phyloP scores from a whole-genome alignment of 1,284 basidiomycete species.

The Apiotrichum sp. region DNA sequence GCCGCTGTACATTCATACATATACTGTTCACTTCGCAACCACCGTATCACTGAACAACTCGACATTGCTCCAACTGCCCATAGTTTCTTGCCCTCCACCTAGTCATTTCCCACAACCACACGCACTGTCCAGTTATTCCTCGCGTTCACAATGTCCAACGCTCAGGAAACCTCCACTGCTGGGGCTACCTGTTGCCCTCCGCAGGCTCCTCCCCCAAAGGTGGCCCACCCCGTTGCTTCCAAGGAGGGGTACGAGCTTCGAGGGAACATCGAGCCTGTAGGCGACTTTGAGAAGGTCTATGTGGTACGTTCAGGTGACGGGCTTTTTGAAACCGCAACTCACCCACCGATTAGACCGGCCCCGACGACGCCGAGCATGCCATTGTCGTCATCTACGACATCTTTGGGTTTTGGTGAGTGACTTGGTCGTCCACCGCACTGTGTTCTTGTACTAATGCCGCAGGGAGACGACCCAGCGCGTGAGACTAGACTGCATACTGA shows the following conservation, averaged over 20 bases:
- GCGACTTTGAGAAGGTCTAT: constrained; percentile 35
- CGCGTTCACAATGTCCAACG: no score
- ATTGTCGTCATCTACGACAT: constrained; percentile 42
- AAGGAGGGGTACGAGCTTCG: constrained; percentile 22
- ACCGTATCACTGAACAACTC: no score
- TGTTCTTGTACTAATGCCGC: constrained; percentile 7
- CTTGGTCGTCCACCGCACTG: no score
- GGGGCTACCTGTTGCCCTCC: constrained; percentile 29
- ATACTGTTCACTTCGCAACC: no score
- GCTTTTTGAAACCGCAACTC: not conserved
- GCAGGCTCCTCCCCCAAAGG: constrained; percentile 26
- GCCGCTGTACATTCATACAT: no score
- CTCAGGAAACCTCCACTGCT: no score
- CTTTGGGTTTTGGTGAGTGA: constrained; percentile 40
- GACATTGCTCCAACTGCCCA: no score
- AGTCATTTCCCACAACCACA: no score
- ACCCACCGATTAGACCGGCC: constrained; percentile 24
- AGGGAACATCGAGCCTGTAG: constrained; percentile 23
- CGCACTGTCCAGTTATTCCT: no score
- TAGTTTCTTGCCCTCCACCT: no score
- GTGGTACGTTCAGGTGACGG: constrained; percentile 15
- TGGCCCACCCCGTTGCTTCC: constrained; percentile 28
- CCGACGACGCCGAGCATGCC: constrained; percentile 32
- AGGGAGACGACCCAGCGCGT: constrained; percentile 41
- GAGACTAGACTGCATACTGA: not conserved